phyloP scores from a whole-genome alignment of 78 protist species.

The Dictyostelium intermedium region DNA sequence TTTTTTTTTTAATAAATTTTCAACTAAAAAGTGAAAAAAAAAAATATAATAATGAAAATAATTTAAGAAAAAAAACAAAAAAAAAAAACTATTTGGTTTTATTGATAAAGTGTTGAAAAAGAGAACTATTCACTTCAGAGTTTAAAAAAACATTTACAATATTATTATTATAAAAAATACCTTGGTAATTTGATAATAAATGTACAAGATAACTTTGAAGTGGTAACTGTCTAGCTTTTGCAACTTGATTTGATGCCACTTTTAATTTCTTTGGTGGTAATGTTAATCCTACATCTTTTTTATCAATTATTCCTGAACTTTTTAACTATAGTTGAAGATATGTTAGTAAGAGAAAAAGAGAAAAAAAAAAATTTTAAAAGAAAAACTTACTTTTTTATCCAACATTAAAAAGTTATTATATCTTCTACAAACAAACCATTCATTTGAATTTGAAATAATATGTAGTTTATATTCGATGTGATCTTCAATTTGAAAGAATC shows the following conservation, averaged over 20 bases:
- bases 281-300: not conserved
- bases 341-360: not conserved
- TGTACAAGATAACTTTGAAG: not conserved
- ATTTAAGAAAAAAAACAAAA: too few relatives aligned
- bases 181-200: slow-evolving; percentile 26
- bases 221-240: slow-evolving; percentile 16
- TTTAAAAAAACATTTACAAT: slow-evolving; percentile 64
- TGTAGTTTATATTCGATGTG: slow-evolving; percentile 56
- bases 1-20: too few relatives aligned
- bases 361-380: not conserved
- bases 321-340: not conserved
- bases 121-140: slow-evolving; percentile 7
- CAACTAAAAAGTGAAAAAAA: too few relatives aligned
- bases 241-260: slow-evolving; percentile 26
- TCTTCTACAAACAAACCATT: slow-evolving; percentile 68
- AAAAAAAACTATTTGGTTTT: not conserved
- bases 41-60: not conserved
- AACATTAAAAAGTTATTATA: slow-evolving; percentile 54
- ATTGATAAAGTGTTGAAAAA: slow-evolving; percentile 32
- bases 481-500: slow-evolving; percentile 13
- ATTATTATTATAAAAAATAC: slow-evolving; percentile 52
- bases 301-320: not conserved
- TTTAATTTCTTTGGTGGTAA: slow-evolving; percentile 69
- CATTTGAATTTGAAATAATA: slow-evolving; percentile 18
- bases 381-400: slow-evolving; percentile 38